phyloP scores from a whole-genome alignment of 805 yeast species.

The Yarrowia bubula region DNA sequence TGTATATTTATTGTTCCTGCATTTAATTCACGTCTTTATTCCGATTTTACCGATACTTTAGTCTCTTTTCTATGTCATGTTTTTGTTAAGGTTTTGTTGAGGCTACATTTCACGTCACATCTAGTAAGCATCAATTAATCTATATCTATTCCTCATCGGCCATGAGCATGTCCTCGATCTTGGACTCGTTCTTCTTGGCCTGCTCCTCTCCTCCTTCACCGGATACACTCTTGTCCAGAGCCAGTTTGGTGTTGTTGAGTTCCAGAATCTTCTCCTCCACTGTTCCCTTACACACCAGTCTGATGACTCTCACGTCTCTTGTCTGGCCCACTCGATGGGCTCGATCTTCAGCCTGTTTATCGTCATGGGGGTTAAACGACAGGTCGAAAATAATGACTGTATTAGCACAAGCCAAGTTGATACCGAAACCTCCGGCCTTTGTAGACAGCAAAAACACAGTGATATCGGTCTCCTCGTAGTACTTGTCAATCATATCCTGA shows the following conservation, averaged over 20 bases:
- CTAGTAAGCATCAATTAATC: too few relatives aligned
- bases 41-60: too few relatives aligned
- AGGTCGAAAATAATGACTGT: constrained; percentile 89
- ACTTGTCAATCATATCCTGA: constrained; percentile 86
- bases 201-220: constrained; percentile 41
- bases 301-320: constrained; percentile 73
- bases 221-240: constrained; percentile 59
- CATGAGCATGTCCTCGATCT: constrained; percentile 22
- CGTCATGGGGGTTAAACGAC: constrained; percentile 97
- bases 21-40: too few relatives aligned
- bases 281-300: constrained; percentile 68
- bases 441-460: constrained; percentile 89
- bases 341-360: constrained; percentile 97
- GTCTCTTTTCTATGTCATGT: too few relatives aligned
- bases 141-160: constrained; percentile 1
- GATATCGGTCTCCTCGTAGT: constrained; percentile 74
- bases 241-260: constrained; percentile 86
- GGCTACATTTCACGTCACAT: too few relatives aligned
- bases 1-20: too few relatives aligned
- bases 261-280: constrained; percentile 87
- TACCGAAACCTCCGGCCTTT: constrained; percentile 98
- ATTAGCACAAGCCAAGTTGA: constrained; percentile 92
- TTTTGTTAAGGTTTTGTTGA: too few relatives aligned
- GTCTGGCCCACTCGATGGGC: constrained; percentile 97
- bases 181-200: constrained; percentile 30